Evolutionary conservation across 129 eudicot species (phyloP).

Genomic region (Tagetes erecta): DNA sequence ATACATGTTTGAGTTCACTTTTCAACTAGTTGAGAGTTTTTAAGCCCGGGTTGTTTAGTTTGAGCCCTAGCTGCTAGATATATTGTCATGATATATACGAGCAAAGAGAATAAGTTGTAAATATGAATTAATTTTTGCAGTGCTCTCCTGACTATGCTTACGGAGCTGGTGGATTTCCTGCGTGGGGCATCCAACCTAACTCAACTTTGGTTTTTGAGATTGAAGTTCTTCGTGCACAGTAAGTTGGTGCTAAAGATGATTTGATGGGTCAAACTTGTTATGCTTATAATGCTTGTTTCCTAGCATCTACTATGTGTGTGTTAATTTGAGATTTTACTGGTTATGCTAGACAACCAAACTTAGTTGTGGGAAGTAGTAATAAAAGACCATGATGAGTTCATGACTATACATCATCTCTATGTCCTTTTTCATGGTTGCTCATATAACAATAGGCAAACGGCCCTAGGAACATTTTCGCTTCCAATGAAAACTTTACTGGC

Average conservation of each 20-base stretch:
- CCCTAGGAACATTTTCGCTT: not conserved
- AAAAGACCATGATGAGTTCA: not conserved
- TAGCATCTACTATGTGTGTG: not conserved
- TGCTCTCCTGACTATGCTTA: constrained; percentile 97
- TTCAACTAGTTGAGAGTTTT: not conserved
- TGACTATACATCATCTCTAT: not conserved
- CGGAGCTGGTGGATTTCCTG: constrained; percentile 77
- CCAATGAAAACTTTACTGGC: no score
- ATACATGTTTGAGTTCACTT: not conserved
- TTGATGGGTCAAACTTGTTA: not conserved
- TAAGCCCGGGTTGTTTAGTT: no score
- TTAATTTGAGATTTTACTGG: constrained; percentile 3
- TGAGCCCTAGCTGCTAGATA: no score
- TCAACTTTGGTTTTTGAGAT: constrained; percentile 86
- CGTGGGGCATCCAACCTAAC: constrained; percentile 96
- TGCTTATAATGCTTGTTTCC: constrained; percentile 10
- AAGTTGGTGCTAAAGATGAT: not conserved
- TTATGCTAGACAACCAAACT: not conserved
- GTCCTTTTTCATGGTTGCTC: not conserved
- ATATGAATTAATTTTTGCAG: constrained; percentile 44
- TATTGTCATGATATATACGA: no score
- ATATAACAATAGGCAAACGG: not conserved
- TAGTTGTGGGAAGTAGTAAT: not conserved
- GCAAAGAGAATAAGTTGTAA: not conserved
- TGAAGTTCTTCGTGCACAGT: constrained; percentile 66